A percentile compares a stretch with the other conserved stretches of the same genome.
Conservation (phyloP, 2,329 filamentous ascomycete species). For the Alternaria brassicicola region DNA sequence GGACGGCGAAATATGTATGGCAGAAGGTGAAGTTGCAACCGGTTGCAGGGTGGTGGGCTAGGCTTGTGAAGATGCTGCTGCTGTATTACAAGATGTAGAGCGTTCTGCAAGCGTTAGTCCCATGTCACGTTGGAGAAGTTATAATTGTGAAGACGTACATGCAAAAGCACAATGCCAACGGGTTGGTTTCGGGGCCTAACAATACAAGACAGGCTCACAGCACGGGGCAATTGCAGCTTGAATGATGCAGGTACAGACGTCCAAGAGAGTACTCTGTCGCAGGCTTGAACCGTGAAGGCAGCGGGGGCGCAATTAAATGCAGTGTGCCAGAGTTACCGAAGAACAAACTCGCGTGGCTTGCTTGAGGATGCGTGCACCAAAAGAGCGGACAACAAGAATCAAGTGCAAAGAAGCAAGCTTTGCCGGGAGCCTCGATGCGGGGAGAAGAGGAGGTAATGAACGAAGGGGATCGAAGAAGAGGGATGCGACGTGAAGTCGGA, state of each 20-base stretch:
- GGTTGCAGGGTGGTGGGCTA: constrained; percentile 31
- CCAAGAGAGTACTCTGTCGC: constrained; percentile 20
- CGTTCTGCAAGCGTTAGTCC: constrained; percentile 25
- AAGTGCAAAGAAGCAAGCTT: constrained; percentile 44
- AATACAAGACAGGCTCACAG: constrained; percentile 23
- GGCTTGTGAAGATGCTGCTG: constrained; percentile 33
- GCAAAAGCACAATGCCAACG: constrained; percentile 31
- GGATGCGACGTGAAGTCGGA: constrained; percentile 36
- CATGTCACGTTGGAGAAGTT: background rate
- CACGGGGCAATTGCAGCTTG: constrained; percentile 8
- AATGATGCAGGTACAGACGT: constrained; percentile 4
- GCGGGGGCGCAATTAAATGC: constrained; percentile 33
- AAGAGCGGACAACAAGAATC: constrained; percentile 51
- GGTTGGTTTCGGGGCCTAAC: constrained; percentile 25
- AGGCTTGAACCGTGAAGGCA: constrained; percentile 28
- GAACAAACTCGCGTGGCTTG: constrained; percentile 36
- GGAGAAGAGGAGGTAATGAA: constrained; percentile 47
- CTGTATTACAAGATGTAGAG: constrained; percentile 42
- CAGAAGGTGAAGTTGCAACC: constrained; percentile 42
- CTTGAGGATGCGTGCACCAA: constrained; percentile 43
- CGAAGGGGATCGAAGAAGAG: constrained; percentile 43
- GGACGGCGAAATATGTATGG: constrained; percentile 49
- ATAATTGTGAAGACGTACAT: background rate
- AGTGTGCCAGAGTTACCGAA: constrained; percentile 26
- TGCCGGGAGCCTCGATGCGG: constrained; percentile 39